Base-by-base conservation (phyloP, 345 rosid species). In the Iberis pinnata region DNA sequence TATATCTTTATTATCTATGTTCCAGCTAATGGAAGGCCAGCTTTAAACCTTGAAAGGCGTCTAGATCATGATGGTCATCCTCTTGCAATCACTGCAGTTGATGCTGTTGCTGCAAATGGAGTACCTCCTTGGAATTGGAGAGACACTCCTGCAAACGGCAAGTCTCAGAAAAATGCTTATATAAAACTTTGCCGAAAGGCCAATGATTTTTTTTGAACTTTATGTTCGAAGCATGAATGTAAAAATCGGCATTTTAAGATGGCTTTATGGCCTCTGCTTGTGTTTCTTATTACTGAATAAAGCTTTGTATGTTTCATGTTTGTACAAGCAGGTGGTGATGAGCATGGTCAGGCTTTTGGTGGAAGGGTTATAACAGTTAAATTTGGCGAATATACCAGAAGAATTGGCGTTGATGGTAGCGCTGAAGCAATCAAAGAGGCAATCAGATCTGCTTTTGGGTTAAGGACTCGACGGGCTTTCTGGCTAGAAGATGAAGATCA, bases 71-170 rank as follows among this genome's bases (percentile, higher is more conserved):
- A 92, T 51, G 98, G 93, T 32, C 96, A 75, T 73, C 84, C 98
- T 61, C 89, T 92, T 31, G 86, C 97, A 43, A 78, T 92, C 42
- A 63, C 82, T 3, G 50, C 93, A 39, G 78, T 82, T 56, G 97
- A 88, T 60, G 81, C 93, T 12, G 82, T 80, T 15, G 75, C 78
- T 25, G 74, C 84, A 5, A 67, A 72, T 49, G 95, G 79, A 60
- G 88, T 92, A 64, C 83, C 93, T 75, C 87, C 97, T 29, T 88
- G 97, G 98, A 83, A 75, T 58, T 92, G 98, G 97, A 80, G 94
- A 65, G 97, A 88, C 4, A 56, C 88, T 25, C 70, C 97, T 37
- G 95, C 77, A 70, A 88, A 69, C 53, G 93, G 98, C 72, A 67
- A 55, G 68, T 59, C 24, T 36, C 13, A 1, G 33, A 29, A 19